Conservation (phyloP, 1,284 basidiomycete genomes). For the Naganishia albida region DNA sequence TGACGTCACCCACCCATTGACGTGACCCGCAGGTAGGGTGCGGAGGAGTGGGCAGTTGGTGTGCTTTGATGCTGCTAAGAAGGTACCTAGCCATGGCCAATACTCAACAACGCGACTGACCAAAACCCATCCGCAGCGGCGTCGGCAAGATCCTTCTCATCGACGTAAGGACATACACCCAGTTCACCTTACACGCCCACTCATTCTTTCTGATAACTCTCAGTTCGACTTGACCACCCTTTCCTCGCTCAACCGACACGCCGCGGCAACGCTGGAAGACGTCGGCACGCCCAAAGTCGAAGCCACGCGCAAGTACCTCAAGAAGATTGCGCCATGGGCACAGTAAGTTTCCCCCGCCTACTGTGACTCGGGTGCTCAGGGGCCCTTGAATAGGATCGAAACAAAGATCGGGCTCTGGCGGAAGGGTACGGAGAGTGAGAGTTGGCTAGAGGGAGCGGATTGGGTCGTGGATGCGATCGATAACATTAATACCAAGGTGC, state of each 20-base stretch:
- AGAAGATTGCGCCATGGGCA: conserved; percentile 65
- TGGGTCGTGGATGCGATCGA: conserved; percentile 97
- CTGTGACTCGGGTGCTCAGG: conserved; percentile 32
- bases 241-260: conserved; percentile 90
- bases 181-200: not conserved
- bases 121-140: conserved; percentile 44
- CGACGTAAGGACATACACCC: conserved; percentile 42
- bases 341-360: conserved; percentile 39
- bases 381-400: conserved; percentile 74
- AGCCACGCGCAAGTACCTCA: conserved; percentile 73
- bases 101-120: not conserved
- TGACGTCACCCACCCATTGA: not conserved
- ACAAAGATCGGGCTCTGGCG: conserved; percentile 79
- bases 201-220: not conserved
- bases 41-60: conserved; percentile 95
- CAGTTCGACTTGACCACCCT: conserved; percentile 92
- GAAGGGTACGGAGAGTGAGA: conserved; percentile 67
- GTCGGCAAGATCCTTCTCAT: conserved; percentile 56
- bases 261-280: conserved; percentile 84
- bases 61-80: conserved; percentile 87
- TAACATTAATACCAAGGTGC: conserved; percentile 84
- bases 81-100: conserved; percentile 40
- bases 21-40: conserved; percentile 66
- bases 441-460: conserved; percentile 73
- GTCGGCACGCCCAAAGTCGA: conserved; percentile 93